A percentile compares a stretch with the other conserved stretches of the same genome.
Conservation (phyloP, 768 basidiomycete species). For the Panaeolus cyanescens region DNA sequence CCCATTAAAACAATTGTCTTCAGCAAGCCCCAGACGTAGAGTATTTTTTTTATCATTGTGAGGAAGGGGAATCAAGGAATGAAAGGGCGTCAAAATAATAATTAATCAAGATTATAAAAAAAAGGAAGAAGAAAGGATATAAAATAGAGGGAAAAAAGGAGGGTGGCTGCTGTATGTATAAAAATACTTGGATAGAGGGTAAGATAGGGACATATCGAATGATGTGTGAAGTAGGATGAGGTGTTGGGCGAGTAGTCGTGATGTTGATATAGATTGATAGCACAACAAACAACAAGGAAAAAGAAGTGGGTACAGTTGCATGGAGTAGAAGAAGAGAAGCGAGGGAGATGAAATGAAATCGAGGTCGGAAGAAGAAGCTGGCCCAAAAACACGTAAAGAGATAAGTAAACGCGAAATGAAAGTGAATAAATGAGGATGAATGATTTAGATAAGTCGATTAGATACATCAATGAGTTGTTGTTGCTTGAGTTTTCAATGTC, state of each 20-base stretch:
- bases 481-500: not conserved
- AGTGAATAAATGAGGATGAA: not conserved
- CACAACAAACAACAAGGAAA: not conserved
- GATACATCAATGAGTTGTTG: not conserved
- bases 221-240: not conserved
- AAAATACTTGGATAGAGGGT: no score
- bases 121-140: not conserved
- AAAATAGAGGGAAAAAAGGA: not conserved
- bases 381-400: constrained; percentile 6
- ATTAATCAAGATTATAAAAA: not conserved
- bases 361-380: not conserved
- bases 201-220: no score
- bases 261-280: no score
- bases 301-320: no score
- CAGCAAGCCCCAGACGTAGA: not conserved
- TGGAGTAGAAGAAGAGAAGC: not conserved
- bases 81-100: not conserved
- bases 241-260: no score
- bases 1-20: constrained; percentile 1
- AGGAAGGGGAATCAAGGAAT: not conserved
- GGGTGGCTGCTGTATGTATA: not conserved
- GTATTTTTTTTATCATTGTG: not conserved
- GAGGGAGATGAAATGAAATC: not conserved
- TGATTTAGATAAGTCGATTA: not conserved
- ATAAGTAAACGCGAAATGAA: not conserved